Conservation (phyloP, 768 basidiomycete species). For the Psilocybe cubensis region DNA sequence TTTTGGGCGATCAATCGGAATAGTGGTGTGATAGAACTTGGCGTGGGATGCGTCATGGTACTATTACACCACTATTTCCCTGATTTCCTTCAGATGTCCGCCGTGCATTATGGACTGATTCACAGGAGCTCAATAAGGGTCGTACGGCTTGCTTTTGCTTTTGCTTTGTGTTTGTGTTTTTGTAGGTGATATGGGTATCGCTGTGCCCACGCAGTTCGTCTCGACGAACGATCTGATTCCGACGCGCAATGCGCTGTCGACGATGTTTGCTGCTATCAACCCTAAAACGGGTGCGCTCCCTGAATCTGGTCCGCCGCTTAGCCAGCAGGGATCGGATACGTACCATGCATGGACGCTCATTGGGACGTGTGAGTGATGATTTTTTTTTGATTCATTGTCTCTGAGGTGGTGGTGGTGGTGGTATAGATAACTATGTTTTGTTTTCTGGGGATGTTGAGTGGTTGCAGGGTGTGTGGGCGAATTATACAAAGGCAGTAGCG, state of each 20-base stretch:
- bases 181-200: constrained; percentile 64
- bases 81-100: too few species aligned
- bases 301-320: constrained; percentile 54
- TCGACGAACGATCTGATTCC: constrained; percentile 62
- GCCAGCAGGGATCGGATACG: constrained; percentile 51
- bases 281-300: constrained; percentile 57
- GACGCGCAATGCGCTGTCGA: constrained; percentile 59
- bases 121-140: too few species aligned
- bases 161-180: too few species aligned
- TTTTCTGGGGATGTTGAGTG: constrained; percentile 57
- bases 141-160: too few species aligned
- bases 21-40: too few species aligned
- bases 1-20: too few species aligned
- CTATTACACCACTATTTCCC: too few species aligned
- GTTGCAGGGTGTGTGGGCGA: constrained; percentile 54
- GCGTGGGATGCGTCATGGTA: too few species aligned
- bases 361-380: constrained; percentile 43
- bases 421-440: constrained; percentile 58
- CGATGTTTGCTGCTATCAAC: constrained; percentile 59
- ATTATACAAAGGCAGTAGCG: constrained; percentile 58
- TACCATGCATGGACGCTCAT: constrained; percentile 67
- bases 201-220: constrained; percentile 62
- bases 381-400: too few species aligned
- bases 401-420: too few species aligned
- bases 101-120: too few species aligned